Evolutionary conservation across 1,139 yeast genomes (phyloP).

Genomic region (Yamadazyma membranifaciens): DNA sequence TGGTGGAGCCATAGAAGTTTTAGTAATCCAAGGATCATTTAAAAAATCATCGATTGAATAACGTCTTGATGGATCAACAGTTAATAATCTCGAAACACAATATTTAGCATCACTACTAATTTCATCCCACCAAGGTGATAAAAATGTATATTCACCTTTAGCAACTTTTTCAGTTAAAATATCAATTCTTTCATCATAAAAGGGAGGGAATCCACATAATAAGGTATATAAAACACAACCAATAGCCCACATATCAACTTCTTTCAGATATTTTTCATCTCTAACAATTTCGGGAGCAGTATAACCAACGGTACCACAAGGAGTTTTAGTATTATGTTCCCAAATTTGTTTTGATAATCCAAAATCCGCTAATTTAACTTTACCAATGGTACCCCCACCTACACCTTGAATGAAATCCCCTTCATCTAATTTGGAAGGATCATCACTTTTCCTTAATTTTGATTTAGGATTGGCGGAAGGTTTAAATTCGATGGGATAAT

Average conservation of each 20-base stretch:
- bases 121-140: slow-evolving; percentile 67
- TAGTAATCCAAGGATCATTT: slow-evolving; percentile 78
- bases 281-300: slow-evolving; percentile 63
- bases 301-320: slow-evolving; percentile 64
- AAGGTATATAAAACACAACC: slow-evolving; percentile 62
- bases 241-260: slow-evolving; percentile 65
- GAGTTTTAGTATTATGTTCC: slow-evolving; percentile 59
- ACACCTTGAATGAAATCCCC: slow-evolving; percentile 47
- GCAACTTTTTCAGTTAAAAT: slow-evolving; percentile 59
- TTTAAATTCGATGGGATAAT: slow-evolving; percentile 59
- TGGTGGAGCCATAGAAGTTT: slow-evolving; percentile 12
- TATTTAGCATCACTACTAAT: slow-evolving; percentile 53
- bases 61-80: slow-evolving; percentile 77
- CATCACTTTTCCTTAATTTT: slow-evolving; percentile 45
- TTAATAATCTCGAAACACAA: slow-evolving; percentile 71
- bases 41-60: slow-evolving; percentile 78
- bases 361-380: slow-evolving; percentile 55
- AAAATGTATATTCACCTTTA: slow-evolving; percentile 54
- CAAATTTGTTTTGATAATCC: slow-evolving; percentile 58
- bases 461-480: slow-evolving; percentile 38
- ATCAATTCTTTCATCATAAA: slow-evolving; percentile 57
- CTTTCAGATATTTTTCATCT: slow-evolving; percentile 57
- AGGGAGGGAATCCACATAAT: slow-evolving; percentile 63
- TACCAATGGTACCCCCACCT: slow-evolving; percentile 55
- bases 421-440: slow-evolving; percentile 51